phyloP scores from a whole-genome alignment of 2,329 filamentous ascomycete genomes.

The Penicillium sp. region DNA sequence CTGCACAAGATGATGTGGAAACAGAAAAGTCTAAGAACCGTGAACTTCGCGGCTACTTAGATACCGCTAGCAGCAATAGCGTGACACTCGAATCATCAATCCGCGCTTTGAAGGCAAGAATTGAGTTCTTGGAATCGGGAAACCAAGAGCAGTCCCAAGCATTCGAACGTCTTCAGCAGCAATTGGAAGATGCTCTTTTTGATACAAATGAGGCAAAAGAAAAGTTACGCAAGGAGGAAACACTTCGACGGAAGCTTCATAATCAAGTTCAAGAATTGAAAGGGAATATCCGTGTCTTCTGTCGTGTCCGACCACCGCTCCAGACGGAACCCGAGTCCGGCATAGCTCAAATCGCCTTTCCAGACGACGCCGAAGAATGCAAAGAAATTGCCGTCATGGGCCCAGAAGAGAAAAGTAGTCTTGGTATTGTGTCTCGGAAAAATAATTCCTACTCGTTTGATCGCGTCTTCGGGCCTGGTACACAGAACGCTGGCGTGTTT shows the following conservation, averaged over 20 bases:
- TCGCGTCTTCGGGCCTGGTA: constrained; percentile 76
- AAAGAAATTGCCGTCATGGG: constrained; percentile 83
- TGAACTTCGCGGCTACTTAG: constrained; percentile 56
- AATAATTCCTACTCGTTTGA: constrained; percentile 88
- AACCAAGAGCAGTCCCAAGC: constrained; percentile 83
- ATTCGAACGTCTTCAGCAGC: constrained; percentile 75
- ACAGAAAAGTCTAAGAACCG: constrained; percentile 61
- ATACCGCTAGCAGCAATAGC: constrained; percentile 58
- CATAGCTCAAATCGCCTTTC: constrained; percentile 71
- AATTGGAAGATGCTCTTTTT: constrained; percentile 72
- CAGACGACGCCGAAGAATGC: constrained; percentile 73
- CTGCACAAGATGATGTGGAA: constrained; percentile 47
- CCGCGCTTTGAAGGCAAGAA: constrained; percentile 72
- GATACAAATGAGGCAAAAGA: constrained; percentile 67
- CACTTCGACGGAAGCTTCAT: constrained; percentile 82
- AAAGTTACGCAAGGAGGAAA: constrained; percentile 88
- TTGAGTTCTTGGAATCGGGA: constrained; percentile 85
- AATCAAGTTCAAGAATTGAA: constrained; percentile 98
- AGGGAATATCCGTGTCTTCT: constrained; percentile 98
- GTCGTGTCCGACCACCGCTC: constrained; percentile 77
- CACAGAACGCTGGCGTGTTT: constrained; percentile 82
- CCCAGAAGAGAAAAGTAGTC: constrained; percentile 75
- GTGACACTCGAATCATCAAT: constrained; percentile 70
- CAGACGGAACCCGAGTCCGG: constrained; percentile 55
- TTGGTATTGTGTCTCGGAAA: constrained; percentile 72